Percentiles rank a stretch among this genome's conserved stretches.
Conservation (phyloP, 1,139 yeast genomes). For the Geotrichum europaeum region DNA sequence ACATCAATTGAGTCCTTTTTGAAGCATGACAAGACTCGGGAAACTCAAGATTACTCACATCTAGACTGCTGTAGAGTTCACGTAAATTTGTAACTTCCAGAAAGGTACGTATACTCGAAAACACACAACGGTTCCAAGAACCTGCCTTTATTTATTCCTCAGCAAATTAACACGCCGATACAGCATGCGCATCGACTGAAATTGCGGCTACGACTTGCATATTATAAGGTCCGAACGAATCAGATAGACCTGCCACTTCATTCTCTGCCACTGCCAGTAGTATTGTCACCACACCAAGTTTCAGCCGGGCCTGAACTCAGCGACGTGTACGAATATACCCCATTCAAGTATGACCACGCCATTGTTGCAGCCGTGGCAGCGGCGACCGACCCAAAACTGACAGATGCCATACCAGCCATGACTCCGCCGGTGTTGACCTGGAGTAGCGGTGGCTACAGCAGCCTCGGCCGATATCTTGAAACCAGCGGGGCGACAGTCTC, state of each 20-base stretch:
- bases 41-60: background rate
- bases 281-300: constrained; percentile 12
- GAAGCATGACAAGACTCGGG: background rate
- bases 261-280: constrained; percentile 26
- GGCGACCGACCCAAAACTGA: background rate
- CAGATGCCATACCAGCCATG: background rate
- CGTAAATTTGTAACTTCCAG: background rate
- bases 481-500: background rate
- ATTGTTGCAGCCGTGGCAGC: background rate
- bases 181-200: constrained; percentile 58
- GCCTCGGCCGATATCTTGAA: background rate
- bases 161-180: background rate
- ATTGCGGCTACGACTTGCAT: constrained; percentile 68
- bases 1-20: background rate
- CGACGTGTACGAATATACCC: background rate
- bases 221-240: constrained; percentile 61
- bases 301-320: constrained; percentile 1
- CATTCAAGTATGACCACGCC: background rate
- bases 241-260: constrained; percentile 40
- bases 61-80: background rate
- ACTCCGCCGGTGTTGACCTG: background rate
- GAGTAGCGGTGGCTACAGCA: background rate
- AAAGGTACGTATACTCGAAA: background rate
- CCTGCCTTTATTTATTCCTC: background rate
- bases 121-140: background rate